These are phyloP conservation scores for Medicago arabica DNA, from an alignment of 306 rosid genomes.

Conservation along the genomic window DNA sequence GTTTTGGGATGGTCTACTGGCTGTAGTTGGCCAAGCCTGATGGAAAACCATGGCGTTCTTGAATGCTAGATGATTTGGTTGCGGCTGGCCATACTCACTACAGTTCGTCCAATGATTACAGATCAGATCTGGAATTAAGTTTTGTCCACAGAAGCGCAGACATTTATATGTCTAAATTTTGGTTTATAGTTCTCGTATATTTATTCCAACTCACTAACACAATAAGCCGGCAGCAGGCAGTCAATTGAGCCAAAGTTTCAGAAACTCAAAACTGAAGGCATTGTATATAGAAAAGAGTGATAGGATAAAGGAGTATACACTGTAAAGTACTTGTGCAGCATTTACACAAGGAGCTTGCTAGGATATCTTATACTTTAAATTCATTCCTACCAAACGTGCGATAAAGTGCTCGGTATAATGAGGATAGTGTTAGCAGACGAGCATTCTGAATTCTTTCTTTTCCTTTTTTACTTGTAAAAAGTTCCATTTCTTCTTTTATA, in stretches of 20 bases:
- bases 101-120: conserved; percentile 43
- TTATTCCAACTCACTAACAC: conserved; percentile 56
- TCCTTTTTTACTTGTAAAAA: conserved; percentile 2
- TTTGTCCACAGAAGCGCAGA: conserved; percentile 63
- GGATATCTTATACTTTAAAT: conserved; percentile 38
- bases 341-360: conserved; percentile 45
- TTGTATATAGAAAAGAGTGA: conserved; percentile 82
- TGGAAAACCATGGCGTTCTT: conserved; percentile 53
- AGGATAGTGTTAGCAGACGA: conserved; percentile 27
- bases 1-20: conserved; percentile 98
- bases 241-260: conserved; percentile 53
- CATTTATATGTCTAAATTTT: conserved; percentile 47
- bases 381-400: conserved; percentile 3
- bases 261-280: conserved; percentile 61
- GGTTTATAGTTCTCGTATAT: conserved; percentile 52
- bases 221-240: conserved; percentile 62
- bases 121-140: conserved; percentile 62
- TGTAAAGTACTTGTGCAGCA: conserved; percentile 65
- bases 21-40: conserved; percentile 89
- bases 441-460: conserved; percentile 13
- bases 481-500: not conserved
- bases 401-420: conserved; percentile 10
- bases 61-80: conserved; percentile 61
- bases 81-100: conserved; percentile 15
- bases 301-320: conserved; percentile 62